phyloP scores from a whole-genome alignment of 2,329 filamentous ascomycete genomes.

The Penicillium sp. region DNA sequence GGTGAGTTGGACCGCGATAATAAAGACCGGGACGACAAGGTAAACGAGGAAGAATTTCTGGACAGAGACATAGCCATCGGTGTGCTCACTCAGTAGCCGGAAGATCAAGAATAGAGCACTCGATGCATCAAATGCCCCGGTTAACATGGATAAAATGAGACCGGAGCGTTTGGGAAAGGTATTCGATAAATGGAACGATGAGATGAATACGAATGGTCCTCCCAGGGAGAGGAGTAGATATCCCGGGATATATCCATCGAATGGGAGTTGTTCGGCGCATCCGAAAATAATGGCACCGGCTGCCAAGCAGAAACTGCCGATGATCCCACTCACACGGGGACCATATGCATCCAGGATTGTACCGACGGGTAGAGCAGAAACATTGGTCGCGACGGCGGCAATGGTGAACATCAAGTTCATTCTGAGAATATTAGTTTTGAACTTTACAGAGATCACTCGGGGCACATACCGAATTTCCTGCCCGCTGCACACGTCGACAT shows the following conservation, averaged over 20 bases:
- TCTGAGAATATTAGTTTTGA: constrained; percentile 18
- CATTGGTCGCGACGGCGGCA: constrained; percentile 83
- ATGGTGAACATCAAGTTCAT: constrained; percentile 92
- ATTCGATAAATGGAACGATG: constrained; percentile 81
- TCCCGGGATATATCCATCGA: constrained; percentile 73
- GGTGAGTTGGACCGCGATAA: constrained; percentile 66
- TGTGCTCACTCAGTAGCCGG: constrained; percentile 66
- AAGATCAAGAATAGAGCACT: constrained; percentile 77
- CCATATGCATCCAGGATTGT: constrained; percentile 82
- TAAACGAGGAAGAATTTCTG: constrained; percentile 72
- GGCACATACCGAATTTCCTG: constrained; percentile 52
- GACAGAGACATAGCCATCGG: constrained; percentile 58
- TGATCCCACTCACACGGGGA: constrained; percentile 71
- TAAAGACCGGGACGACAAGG: constrained; percentile 67
- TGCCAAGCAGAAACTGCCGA: constrained; percentile 68
- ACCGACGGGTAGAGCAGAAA: constrained; percentile 79
- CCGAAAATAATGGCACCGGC: constrained; percentile 72
- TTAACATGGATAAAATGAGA: constrained; percentile 75
- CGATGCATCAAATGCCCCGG: constrained; percentile 80
- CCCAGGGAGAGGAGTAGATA: constrained; percentile 77
- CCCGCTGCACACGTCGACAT: constrained; percentile 55
- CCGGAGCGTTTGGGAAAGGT: constrained; percentile 76
- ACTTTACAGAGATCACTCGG: neutral
- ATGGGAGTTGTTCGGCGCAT: constrained; percentile 62
- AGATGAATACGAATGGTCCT: constrained; percentile 79